Evolutionary conservation across 257 asterid species (phyloP).

Genomic region (Solanum dulcamara): DNA sequence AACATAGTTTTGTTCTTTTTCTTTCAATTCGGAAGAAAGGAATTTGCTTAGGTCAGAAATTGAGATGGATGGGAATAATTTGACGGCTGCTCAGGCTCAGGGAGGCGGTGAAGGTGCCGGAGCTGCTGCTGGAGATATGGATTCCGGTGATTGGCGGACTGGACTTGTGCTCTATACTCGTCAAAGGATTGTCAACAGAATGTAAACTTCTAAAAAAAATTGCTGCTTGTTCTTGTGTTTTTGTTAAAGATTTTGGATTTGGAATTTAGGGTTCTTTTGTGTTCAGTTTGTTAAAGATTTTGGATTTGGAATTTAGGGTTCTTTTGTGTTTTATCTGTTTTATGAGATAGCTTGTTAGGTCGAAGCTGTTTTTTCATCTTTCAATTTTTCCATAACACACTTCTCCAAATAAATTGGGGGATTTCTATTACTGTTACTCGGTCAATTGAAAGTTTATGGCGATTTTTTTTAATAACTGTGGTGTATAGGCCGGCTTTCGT

Average conservation of each 20-base stretch:
- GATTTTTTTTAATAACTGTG: not conserved
- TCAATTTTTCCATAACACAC: not conserved
- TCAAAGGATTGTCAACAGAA: conserved; percentile 57
- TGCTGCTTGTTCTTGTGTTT: not conserved
- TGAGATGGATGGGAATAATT: not conserved
- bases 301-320: not conserved
- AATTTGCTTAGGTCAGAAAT: not conserved
- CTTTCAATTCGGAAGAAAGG: not conserved
- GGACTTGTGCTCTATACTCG: conserved; percentile 53
- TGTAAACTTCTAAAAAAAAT: conserved; percentile 12
- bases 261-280: not conserved
- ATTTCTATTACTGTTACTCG: not conserved
- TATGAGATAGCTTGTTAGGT: not conserved
- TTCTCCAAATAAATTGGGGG: not conserved
- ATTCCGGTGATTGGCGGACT: conserved; percentile 44
- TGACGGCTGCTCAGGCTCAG: not conserved
- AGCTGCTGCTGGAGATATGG: not conserved
- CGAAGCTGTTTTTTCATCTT: not conserved
- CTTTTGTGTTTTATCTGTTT: not conserved
- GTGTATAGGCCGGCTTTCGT: not conserved
- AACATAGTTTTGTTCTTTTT: not conserved
- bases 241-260: not conserved
- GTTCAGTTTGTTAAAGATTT: not conserved
- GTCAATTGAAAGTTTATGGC: not conserved
- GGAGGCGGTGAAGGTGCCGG: not conserved